Percentiles rank a stretch among this genome's conserved stretches.
Evolutionary conservation across 805 yeast genomes (phyloP).

Genomic region (Maudiozyma turicensis): DNA sequence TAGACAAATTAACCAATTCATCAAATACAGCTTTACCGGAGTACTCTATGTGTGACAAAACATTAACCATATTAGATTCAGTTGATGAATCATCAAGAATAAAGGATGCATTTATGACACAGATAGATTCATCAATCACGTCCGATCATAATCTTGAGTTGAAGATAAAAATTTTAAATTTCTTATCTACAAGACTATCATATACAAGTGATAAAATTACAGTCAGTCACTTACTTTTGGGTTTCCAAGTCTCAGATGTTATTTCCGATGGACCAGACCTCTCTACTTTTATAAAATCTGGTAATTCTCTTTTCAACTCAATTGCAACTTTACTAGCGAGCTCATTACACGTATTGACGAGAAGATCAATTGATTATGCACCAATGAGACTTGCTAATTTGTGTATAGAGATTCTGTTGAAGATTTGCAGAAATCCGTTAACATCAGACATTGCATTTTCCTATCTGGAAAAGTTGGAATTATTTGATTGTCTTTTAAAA

Average conservation of each 20-base stretch:
- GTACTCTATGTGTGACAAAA: slow-evolving; percentile 44
- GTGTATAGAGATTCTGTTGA: slow-evolving; percentile 52
- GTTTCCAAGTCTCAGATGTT: slow-evolving; percentile 50
- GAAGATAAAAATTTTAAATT: slow-evolving; percentile 51
- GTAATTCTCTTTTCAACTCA: slow-evolving; percentile 45
- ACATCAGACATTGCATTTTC: slow-evolving; percentile 44
- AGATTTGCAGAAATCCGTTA: slow-evolving; percentile 46
- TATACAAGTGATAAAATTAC: slow-evolving; percentile 36
- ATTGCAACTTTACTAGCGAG: slow-evolving; percentile 42
- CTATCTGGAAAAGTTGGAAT: slow-evolving; percentile 41
- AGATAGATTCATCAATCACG: slow-evolving; percentile 41
- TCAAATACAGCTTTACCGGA: slow-evolving; percentile 24
- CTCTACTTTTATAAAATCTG: slow-evolving; percentile 44
- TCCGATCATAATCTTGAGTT: slow-evolving; percentile 34
- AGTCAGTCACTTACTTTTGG: slow-evolving; percentile 68
- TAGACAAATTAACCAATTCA: slow-evolving; percentile 38
- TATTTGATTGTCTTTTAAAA: slow-evolving; percentile 43
- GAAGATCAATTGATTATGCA: slow-evolving; percentile 37
- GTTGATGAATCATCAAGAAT: slow-evolving; percentile 72
- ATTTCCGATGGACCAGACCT: slow-evolving; percentile 39
- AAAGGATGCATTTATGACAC: slow-evolving; percentile 61
- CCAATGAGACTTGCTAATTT: slow-evolving; percentile 51
- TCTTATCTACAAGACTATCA: slow-evolving; percentile 42
- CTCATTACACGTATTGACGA: slow-evolving; percentile 36
- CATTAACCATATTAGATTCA: slow-evolving; percentile 62